phyloP scores from a whole-genome alignment of 2,329 filamentous ascomycete species.

The Hypoxylon sp. region DNA sequence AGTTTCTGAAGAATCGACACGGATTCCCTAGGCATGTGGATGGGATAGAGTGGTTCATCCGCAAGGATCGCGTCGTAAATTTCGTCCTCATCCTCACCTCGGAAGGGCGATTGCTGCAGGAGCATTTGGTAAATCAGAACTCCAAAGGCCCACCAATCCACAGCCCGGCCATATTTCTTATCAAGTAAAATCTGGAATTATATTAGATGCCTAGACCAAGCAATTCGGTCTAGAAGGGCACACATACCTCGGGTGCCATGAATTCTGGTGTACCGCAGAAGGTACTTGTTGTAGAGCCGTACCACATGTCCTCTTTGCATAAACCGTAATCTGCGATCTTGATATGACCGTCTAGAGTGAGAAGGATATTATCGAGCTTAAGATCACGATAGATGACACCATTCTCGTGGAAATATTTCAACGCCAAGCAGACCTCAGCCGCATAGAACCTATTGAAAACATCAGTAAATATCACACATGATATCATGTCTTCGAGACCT shows the following conservation, averaged over 20 bases:
- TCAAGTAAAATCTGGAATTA: slow-evolving; percentile 85
- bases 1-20: slow-evolving; percentile 98
- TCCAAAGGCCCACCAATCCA: slow-evolving; percentile 99
- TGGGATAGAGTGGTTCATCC: slow-evolving; percentile 97
- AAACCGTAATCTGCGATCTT: slow-evolving; percentile 99
- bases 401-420: slow-evolving; percentile 99
- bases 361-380: slow-evolving; percentile 92
- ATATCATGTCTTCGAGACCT: slow-evolving; percentile 60
- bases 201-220: slow-evolving; percentile 51
- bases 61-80: slow-evolving; percentile 99
- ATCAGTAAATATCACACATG: slow-evolving; percentile 33
- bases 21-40: slow-evolving; percentile 98
- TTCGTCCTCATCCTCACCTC: slow-evolving; percentile 98
- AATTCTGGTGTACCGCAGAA: slow-evolving; percentile 99
- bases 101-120: slow-evolving; percentile 97
- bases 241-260: slow-evolving; percentile 93
- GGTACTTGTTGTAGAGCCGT: slow-evolving; percentile 94
- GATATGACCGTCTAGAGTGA: slow-evolving; percentile 96
- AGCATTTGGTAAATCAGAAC: slow-evolving; percentile 99
- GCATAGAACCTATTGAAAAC: slow-evolving; percentile 83
- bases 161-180: slow-evolving; percentile 97
- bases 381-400: slow-evolving; percentile 98
- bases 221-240: neutral
- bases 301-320: slow-evolving; percentile 99
- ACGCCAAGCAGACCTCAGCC: slow-evolving; percentile 93